Conservation (phyloP, 495 filamentous ascomycete species). For the Filosporella fistucella region DNA sequence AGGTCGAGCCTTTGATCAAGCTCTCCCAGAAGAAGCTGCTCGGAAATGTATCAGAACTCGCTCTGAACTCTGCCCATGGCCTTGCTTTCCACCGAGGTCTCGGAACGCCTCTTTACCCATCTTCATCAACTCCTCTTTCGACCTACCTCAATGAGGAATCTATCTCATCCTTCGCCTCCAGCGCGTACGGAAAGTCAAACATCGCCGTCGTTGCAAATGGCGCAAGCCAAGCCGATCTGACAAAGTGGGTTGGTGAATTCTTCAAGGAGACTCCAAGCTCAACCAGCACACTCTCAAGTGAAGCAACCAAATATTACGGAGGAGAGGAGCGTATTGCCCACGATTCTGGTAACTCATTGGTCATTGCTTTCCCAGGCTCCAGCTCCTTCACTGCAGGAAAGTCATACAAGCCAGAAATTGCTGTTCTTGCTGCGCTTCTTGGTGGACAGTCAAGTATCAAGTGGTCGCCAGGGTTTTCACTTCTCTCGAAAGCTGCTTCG, state of each 20-base stretch:
- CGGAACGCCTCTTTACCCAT: slow-evolving; percentile 67
- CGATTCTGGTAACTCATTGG: slow-evolving; percentile 65
- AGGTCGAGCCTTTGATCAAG: slow-evolving; percentile 69
- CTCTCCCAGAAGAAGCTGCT: slow-evolving; percentile 64
- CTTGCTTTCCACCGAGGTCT: slow-evolving; percentile 94
- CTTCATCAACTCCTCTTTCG: slow-evolving; percentile 60
- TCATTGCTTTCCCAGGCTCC: slow-evolving; percentile 89
- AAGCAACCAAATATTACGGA: slow-evolving; percentile 79
- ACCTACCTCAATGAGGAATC: slow-evolving; percentile 72
- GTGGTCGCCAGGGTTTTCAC: slow-evolving; percentile 89
- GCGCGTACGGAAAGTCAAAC: slow-evolving; percentile 82
- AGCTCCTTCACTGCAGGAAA: slow-evolving; percentile 62
- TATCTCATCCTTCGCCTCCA: slow-evolving; percentile 65
- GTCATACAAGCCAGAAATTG: slow-evolving; percentile 82
- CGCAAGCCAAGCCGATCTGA: slow-evolving; percentile 65
- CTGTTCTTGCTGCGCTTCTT: slow-evolving; percentile 83
- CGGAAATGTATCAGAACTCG: slow-evolving; percentile 62
- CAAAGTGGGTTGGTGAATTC: slow-evolving; percentile 92
- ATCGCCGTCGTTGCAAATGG: slow-evolving; percentile 90
- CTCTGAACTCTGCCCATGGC: slow-evolving; percentile 79
- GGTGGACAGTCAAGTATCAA: slow-evolving; percentile 90
- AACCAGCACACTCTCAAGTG: slow-evolving; percentile 22
- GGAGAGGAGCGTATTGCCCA: slow-evolving; percentile 89
- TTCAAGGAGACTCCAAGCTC: slow-evolving; percentile 55
- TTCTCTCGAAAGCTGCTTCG: slow-evolving; percentile 73